Evolutionary conservation across 345 rosid species (phyloP).

Genomic region (Cardiospermum halicacabum): DNA sequence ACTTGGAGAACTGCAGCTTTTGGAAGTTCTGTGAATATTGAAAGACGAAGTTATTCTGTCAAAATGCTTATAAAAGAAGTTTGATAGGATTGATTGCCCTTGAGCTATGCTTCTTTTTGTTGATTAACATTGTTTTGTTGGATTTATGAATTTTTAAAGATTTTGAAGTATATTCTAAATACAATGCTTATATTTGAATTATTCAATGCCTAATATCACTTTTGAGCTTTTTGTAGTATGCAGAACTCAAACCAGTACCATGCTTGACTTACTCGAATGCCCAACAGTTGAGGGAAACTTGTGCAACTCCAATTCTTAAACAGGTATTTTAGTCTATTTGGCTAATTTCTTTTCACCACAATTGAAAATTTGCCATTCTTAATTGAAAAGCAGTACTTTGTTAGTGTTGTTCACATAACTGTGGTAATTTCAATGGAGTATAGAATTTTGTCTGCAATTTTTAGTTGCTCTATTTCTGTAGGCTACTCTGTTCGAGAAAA

Average conservation of each 20-base stretch:
- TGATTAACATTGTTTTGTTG: background rate
- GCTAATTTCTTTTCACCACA: background rate
- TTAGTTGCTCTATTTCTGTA: too few species aligned
- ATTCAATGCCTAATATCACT: background rate
- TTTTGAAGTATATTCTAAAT: background rate
- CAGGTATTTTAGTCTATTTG: conserved; percentile 46
- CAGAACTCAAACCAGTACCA: conserved; percentile 94
- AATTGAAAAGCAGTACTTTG: background rate
- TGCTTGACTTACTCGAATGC: conserved; percentile 87
- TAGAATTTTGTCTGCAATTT: background rate
- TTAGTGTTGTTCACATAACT: background rate
- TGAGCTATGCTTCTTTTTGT: background rate
- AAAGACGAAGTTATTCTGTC: too few species aligned
- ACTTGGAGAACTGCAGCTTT: too few species aligned
- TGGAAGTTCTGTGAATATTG: too few species aligned
- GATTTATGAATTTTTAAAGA: conserved; percentile 1
- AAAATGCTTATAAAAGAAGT: too few species aligned
- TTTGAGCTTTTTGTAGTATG: conserved; percentile 53
- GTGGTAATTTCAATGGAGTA: background rate
- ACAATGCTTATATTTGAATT: background rate
- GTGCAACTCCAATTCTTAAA: conserved; percentile 80
- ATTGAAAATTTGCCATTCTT: background rate
- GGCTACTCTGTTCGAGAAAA: background rate
- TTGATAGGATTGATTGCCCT: too few species aligned
- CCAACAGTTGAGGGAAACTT: conserved; percentile 54